Conservation (phyloP, 805 yeast species). For the Osmozyma mogii region DNA sequence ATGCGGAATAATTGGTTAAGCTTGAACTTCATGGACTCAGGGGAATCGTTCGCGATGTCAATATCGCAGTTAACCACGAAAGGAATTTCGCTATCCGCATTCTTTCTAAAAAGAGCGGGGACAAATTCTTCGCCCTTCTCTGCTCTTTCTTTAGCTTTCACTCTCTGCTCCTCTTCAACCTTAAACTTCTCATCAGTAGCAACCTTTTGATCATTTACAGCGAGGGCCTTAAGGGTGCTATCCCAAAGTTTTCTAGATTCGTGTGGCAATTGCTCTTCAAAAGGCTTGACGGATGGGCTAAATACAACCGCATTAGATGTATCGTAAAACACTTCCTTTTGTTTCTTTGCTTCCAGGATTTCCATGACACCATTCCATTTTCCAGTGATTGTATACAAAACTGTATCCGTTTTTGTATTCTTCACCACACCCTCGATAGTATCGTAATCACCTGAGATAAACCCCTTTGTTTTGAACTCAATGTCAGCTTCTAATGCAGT, state of each 20-base stretch:
- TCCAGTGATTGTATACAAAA: conserved; percentile 64
- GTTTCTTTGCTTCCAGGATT: conserved; percentile 43
- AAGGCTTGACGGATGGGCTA: conserved; percentile 67
- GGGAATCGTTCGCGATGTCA: conserved; percentile 1
- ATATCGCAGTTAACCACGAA: conserved; percentile 2
- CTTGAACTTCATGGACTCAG: conserved; percentile 1
- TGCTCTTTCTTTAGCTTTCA: conserved; percentile 57
- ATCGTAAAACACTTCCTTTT: conserved; percentile 34
- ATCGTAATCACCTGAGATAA: conserved; percentile 87
- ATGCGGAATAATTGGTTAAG: too few relatives aligned
- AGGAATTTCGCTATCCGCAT: conserved; percentile 1
- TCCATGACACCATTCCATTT: conserved; percentile 90
- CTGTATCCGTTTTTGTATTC: conserved; percentile 40
- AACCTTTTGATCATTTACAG: conserved; percentile 62
- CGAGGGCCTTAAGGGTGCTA: conserved; percentile 74
- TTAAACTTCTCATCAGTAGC: conserved; percentile 87
- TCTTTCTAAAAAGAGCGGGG: conserved; percentile 59
- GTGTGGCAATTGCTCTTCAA: conserved; percentile 68
- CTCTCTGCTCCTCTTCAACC: conserved; percentile 84
- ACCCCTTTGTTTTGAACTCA: conserved; percentile 93
- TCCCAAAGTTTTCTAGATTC: conserved; percentile 85
- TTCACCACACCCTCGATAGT: conserved; percentile 72
- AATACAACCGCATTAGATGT: conserved; percentile 45
- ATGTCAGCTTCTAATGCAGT: conserved; percentile 64
- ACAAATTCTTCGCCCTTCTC: conserved; percentile 76